Evolutionary conservation across 2,329 filamentous ascomycete species (phyloP), one percentile per base, ranked within the genome.

Genomic region (Dactylella cylindrospora): DNA sequence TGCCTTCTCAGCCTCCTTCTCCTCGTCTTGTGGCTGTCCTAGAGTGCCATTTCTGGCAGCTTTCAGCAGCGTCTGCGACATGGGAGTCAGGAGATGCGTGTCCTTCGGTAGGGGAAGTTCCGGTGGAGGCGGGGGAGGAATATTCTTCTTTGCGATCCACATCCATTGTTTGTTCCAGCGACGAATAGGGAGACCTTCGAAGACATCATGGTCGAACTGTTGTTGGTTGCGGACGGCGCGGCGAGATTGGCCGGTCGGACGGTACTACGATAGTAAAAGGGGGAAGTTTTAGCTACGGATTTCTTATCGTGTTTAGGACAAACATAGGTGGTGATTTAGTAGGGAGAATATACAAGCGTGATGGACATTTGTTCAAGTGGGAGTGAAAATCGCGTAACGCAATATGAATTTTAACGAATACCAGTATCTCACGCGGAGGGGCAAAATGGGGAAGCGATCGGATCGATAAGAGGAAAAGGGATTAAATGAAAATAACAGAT

Each of bases 101-200:
- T 70, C 68, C 55, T 69, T 69, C 7, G 68, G 68, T 1, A 70
- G 66, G 8, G 68, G 68, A 17, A 68, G 66, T 29, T 70, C 68
- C 0, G 68, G 67, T 3, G 61, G 66, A 2, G 67, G 66, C 1
- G 65, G 59, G 0, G 68, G 62, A 4, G 67, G 64, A 5, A 62
- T 51, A 33, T 67, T 54, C 8, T 65, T 66, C 44, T 67, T 66
- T 7, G 65, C 66, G 50, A 69, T 65, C 23, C 65, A 53, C 15
- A 69, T 65, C 66, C 65, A 68, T 55, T 69, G 65, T 25, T 64
- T 66, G 35, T 54, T 40, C 68, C 68, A 70, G 33, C 68, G 65
- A 29, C 68, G 68, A 43, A 70, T 67, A 10, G 68, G 68, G 19
- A 70, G 66, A 6, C 68, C 68, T 45, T 70, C 68, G 40, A 70